Conservation (phyloP, 345 rosid genomes). For the Citrus sp. region DNA sequence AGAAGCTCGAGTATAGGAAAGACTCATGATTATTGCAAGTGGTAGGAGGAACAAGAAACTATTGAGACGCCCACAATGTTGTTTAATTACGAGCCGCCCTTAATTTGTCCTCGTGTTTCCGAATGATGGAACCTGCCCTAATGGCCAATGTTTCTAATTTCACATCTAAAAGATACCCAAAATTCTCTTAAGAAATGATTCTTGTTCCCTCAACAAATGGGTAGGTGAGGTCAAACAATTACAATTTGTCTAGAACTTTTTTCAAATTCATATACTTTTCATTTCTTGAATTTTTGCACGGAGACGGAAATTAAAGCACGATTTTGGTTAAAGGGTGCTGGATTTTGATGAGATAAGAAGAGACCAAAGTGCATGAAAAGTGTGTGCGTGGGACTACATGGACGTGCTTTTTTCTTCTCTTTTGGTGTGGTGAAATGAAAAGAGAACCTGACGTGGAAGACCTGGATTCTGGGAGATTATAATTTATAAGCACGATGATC, state of each 20-base stretch:
- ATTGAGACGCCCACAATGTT: background rate
- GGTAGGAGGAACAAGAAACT: background rate
- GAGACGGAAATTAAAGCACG: background rate
- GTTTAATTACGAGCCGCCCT: constrained; percentile 13
- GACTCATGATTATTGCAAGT: background rate
- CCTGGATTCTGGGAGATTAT: constrained; percentile 30
- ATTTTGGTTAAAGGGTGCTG: background rate
- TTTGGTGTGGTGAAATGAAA: background rate
- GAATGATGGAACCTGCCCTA: background rate
- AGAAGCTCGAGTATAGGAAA: background rate
- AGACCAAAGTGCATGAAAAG: constrained; percentile 25
- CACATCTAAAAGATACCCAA: background rate
- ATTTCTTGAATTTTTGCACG: background rate
- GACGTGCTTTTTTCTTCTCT: background rate
- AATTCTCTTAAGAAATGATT: constrained; percentile 4
- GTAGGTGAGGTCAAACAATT: constrained; percentile 16
- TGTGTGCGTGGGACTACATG: background rate
- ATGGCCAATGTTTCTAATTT: background rate
- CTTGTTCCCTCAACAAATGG: constrained; percentile 3
- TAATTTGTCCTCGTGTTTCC: constrained; percentile 20
- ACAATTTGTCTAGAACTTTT: background rate
- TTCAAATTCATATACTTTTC: background rate
- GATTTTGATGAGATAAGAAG: constrained; percentile 8
- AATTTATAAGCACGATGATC: background rate
- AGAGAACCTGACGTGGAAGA: constrained; percentile 22